phyloP scores from a whole-genome alignment of 345 rosid genomes.

The Streptanthus diversifolius region DNA sequence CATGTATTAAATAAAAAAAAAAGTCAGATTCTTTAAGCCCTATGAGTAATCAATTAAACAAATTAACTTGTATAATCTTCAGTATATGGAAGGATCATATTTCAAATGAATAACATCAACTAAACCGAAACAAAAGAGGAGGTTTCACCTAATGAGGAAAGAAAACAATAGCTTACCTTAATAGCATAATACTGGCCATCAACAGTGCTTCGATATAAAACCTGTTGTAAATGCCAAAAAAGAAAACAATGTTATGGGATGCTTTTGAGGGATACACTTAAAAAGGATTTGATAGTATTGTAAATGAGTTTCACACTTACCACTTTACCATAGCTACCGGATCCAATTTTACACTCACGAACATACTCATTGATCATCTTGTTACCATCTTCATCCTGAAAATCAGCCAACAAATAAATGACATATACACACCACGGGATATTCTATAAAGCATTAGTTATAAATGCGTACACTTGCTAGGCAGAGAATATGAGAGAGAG shows the following conservation, averaged over 20 bases:
- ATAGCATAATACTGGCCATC: slow-evolving; percentile 89
- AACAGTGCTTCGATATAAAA: slow-evolving; percentile 66
- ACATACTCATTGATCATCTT: slow-evolving; percentile 91
- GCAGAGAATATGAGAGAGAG: not conserved
- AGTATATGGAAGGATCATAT: not conserved
- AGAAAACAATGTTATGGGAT: not conserved
- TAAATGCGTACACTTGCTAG: not conserved
- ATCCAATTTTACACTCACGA: slow-evolving; percentile 74
- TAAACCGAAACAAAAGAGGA: not conserved
- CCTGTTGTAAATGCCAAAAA: slow-evolving; percentile 44
- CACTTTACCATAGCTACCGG: slow-evolving; percentile 99
- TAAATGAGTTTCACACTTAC: slow-evolving; percentile 43
- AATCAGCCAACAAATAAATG: slow-evolving; percentile 15
- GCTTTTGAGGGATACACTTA: not conserved
- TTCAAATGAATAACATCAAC: not conserved
- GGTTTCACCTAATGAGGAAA: not conserved
- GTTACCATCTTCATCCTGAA: slow-evolving; percentile 89
- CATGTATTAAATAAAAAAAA: not conserved
- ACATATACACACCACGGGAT: not conserved
- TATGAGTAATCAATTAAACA: not conserved
- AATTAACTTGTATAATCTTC: not conserved
- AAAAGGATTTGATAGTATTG: not conserved
- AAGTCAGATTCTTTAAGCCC: slow-evolving; percentile 9
- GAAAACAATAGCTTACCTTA: slow-evolving; percentile 51
- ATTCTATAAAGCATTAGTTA: not conserved